Evolutionary conservation across 371 early-diverging fungal genomes (phyloP).

Genomic region (Polyrhizophydium stewartii): DNA sequence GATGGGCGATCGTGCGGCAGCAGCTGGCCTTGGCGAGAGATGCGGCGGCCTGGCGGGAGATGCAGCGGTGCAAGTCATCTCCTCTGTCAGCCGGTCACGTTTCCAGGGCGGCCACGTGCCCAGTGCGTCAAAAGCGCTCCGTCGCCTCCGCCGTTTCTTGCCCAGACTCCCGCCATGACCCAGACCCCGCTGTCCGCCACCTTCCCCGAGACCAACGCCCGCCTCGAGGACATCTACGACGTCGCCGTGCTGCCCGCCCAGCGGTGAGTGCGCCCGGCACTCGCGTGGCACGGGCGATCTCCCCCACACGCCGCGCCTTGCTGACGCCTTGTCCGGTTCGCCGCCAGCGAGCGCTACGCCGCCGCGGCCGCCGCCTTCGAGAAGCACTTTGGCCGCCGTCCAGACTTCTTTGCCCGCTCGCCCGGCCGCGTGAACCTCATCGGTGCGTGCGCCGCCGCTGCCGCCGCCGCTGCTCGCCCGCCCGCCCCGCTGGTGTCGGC

Average conservation of each 20-base stretch:
- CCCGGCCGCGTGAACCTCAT: slow-evolving; percentile 95
- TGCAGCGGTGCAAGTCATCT: no score
- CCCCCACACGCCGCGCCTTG: no score
- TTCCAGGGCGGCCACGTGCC: no score
- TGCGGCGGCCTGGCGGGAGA: no score
- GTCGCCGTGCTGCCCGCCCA: neutral
- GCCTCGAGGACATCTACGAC: neutral
- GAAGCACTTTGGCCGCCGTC: slow-evolving; percentile 54
- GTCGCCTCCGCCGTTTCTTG: no score
- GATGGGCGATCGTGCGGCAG: no score
- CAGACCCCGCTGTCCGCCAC: no score
- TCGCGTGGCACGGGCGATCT: neutral
- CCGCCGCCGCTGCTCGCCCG: neutral
- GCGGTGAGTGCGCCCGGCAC: neutral
- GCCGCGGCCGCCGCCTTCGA: slow-evolving; percentile 53
- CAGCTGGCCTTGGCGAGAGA: neutral
- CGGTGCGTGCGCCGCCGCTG: slow-evolving; percentile 36
- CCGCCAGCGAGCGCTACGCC: slow-evolving; percentile 51
- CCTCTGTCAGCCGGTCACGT: no score
- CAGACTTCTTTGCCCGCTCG: slow-evolving; percentile 80
- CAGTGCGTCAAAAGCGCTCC: no score
- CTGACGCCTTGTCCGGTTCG: no score
- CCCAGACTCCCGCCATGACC: no score
- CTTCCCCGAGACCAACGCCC: no score
- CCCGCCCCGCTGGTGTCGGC: neutral